Conservation (phyloP, 257 asterid species). For the Apocynum venetum region DNA sequence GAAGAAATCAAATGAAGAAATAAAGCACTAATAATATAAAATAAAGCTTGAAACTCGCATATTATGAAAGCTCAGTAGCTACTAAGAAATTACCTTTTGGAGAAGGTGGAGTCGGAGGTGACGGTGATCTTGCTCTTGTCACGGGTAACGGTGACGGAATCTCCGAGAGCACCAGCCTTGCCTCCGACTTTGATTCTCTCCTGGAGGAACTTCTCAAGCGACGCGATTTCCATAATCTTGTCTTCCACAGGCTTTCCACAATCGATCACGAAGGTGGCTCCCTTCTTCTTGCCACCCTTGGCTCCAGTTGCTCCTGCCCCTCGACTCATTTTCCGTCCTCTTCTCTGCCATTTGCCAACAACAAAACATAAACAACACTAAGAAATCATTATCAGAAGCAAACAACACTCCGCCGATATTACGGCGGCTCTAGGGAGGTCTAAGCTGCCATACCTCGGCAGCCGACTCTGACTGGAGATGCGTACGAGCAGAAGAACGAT, state of each 20-base stretch:
- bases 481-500: neutral
- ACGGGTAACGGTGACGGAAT: conserved; percentile 40
- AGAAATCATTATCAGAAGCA: neutral
- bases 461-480: neutral
- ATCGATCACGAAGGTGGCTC: conserved; percentile 26
- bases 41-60: neutral
- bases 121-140: conserved; percentile 50
- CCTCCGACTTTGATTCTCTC: conserved; percentile 60
- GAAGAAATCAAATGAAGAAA: neutral
- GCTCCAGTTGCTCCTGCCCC: conserved; percentile 23
- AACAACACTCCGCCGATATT: neutral
- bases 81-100: conserved; percentile 35
- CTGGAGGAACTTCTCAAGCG: conserved; percentile 51
- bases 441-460: conserved; percentile 6
- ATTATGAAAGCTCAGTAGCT: neutral
- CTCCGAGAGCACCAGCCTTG: conserved; percentile 55
- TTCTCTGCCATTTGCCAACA: neutral
- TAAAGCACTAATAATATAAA: neutral
- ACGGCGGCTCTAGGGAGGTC: neutral
- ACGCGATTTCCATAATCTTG: conserved; percentile 56
- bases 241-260: conserved; percentile 48
- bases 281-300: conserved; percentile 49
- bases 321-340: conserved; percentile 8
- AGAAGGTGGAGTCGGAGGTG: conserved; percentile 47
- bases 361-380: neutral